Conservation (phyloP, 305 asterid species). For the Fraxinus latifolia region DNA sequence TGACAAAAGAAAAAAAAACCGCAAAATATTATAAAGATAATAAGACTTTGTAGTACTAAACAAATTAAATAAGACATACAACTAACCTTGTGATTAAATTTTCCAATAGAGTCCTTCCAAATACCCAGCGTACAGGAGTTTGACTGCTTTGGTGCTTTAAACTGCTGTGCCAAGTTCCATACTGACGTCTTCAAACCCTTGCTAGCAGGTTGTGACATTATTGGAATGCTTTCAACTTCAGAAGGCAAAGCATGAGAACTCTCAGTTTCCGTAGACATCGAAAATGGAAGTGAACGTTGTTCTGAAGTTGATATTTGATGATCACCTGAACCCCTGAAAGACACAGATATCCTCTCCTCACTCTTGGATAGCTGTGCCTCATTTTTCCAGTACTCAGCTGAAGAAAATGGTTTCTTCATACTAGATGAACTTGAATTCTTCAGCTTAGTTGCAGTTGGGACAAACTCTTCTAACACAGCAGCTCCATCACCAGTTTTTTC, state of each 20-base stretch:
- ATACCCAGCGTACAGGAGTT: conserved; percentile 30
- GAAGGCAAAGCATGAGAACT: conserved; percentile 27
- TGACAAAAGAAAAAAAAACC: conserved; percentile 20
- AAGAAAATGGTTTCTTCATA: conserved; percentile 21
- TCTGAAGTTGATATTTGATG: conserved; percentile 30
- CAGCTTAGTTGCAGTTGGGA: conserved; percentile 20
- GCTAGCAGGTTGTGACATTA: conserved; percentile 30
- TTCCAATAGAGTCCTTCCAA: conserved; percentile 31
- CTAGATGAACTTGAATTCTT: conserved; percentile 26
- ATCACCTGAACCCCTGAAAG: conserved; percentile 30
- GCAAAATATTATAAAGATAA: not conserved
- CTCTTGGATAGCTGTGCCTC: conserved; percentile 21
- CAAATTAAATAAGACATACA: not conserved
- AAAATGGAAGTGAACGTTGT: conserved; percentile 22
- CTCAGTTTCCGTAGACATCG: conserved; percentile 20
- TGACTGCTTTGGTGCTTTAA: conserved; percentile 45
- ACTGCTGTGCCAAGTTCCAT: conserved; percentile 44
- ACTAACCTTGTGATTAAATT: conserved; percentile 38
- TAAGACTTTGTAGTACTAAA: conserved; percentile 3
- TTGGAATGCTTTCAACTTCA: conserved; percentile 28
- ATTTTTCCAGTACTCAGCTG: conserved; percentile 26
- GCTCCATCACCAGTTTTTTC: conserved; percentile 31
- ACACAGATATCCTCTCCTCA: conserved; percentile 27
- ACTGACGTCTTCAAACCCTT: conserved; percentile 49
- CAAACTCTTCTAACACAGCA: conserved; percentile 26